These are phyloP conservation scores for Saitozyma sp. DNA, from an alignment of 768 basidiomycete genomes.

Conservation along the genomic window DNA sequence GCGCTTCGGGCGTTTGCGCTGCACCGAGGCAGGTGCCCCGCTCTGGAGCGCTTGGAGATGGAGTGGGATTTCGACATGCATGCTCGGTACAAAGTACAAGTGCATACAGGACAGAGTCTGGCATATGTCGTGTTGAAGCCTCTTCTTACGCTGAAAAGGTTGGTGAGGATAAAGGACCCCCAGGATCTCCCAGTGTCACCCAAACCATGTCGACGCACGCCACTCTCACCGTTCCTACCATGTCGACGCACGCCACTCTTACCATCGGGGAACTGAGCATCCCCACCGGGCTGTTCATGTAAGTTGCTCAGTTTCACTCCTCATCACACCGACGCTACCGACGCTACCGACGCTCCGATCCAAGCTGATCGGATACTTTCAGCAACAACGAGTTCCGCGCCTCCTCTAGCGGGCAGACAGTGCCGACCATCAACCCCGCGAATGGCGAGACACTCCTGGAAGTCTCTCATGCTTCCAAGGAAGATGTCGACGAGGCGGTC, in stretches of 20 bases:
- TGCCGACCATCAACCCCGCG: slow-evolving; percentile 57
- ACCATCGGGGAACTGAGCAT: slow-evolving; percentile 14
- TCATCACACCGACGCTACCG: too few relatives aligned
- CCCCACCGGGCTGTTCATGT: slow-evolving; percentile 29
- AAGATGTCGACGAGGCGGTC: slow-evolving; percentile 78
- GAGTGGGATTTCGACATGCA: too few relatives aligned
- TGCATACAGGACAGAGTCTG: too few relatives aligned
- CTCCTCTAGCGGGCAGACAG: slow-evolving; percentile 23
- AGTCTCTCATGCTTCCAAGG: slow-evolving; percentile 63
- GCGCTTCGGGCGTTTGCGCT: too few relatives aligned
- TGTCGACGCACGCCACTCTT: slow-evolving; percentile 16
- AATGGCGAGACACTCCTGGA: slow-evolving; percentile 59
- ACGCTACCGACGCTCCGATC: neutral
- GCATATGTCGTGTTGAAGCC: too few relatives aligned
- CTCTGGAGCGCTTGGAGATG: too few relatives aligned
- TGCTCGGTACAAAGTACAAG: too few relatives aligned
- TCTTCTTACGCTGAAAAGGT: too few relatives aligned
- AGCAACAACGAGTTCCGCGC: slow-evolving; percentile 8
- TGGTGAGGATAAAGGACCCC: too few relatives aligned
- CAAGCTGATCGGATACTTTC: neutral
- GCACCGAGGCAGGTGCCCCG: too few relatives aligned
- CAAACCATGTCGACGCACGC: slow-evolving; percentile 12
- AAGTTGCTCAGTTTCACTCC: neutral
- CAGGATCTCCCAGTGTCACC: neutral
- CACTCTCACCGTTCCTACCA: slow-evolving; percentile 7